Evolutionary conservation across 108 stramenopile genomes (phyloP), one percentile per base, ranked within the genome.

Genomic region (Skeletonema potamos): DNA sequence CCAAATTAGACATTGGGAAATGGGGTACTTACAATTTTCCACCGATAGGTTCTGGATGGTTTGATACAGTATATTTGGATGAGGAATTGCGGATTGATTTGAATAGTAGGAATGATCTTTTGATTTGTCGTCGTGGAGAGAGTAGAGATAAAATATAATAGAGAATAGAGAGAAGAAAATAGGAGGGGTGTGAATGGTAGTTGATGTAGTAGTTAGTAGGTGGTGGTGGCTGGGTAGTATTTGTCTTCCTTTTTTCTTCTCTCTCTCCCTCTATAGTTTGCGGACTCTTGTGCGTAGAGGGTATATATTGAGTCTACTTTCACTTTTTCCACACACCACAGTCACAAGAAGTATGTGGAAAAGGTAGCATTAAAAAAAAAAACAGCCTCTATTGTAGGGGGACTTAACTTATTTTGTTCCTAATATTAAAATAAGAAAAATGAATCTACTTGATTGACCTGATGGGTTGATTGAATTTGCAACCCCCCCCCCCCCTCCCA

Each of bases 21-120:
- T 84, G 76, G 82, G 79, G 75, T 0, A 33, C 27, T 8, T 85
- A 73, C 59, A 70, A 72, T 18, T 44, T 88, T 34, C 87, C 84
- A 33, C 87, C 87, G 5, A 51, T 88, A 0, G 87, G 87, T n/a
- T 41, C 78, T 56, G 87, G 87, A 30, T 88, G 87, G 87, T 88
- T 85, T 64, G 87, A 88, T 62, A 85, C 87, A 0, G 37, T 88
- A 20, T 88, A 88, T 54, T 68, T 88, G 44, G 87, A 88, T 72
- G 81, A 82, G n/a, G 82, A 68, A 11, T 48, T 88, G 27, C 66
- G 87, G 10, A 73, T 88, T 15, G 87, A 88, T 70, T 54, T 73
- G n/a, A 88, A 88, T 67, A 84, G 83, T 68, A 58, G 84, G 36
- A 59, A 85, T 62, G 87, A 88, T 70, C 82, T 88, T 62, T 64